phyloP scores from a whole-genome alignment of 1,139 yeast genomes.

The Candida labiduridarum region DNA sequence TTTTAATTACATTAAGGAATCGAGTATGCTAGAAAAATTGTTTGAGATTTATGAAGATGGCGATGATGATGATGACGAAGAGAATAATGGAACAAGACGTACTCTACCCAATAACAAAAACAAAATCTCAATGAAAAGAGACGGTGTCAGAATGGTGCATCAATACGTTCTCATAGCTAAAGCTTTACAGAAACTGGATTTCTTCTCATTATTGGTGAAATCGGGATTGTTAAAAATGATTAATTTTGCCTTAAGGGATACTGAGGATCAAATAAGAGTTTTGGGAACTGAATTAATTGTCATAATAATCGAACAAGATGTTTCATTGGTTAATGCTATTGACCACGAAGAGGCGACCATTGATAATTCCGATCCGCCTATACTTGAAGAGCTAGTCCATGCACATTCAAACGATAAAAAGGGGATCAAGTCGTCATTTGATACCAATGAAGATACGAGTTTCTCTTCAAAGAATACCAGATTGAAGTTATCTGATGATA shows the following conservation, averaged over 20 bases:
- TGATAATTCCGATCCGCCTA: conserved; percentile 39
- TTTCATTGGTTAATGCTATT: conserved; percentile 56
- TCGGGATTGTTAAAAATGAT: conserved; percentile 73
- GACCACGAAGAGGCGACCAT: conserved; percentile 34
- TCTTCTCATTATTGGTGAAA: conserved; percentile 65
- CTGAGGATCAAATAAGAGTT: conserved; percentile 54
- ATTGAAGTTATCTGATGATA: conserved; percentile 52
- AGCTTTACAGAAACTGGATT: conserved; percentile 64
- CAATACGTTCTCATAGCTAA: conserved; percentile 81
- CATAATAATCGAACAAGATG: conserved; percentile 83
- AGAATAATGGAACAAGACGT: not conserved
- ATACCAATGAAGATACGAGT: conserved; percentile 14
- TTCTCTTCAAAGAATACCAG: conserved; percentile 25
- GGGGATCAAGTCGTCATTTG: not conserved
- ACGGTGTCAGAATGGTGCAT: conserved; percentile 78
- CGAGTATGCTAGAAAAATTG: conserved; percentile 51
- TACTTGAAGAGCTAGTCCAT: conserved; percentile 7
- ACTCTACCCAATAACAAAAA: conserved; percentile 19
- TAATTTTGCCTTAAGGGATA: conserved; percentile 66
- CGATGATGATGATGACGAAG: conserved; percentile 11
- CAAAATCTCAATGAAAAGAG: conserved; percentile 39
- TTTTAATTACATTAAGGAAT: conserved; percentile 63
- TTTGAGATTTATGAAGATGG: conserved; percentile 52
- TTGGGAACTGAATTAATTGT: conserved; percentile 83
- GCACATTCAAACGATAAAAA: not conserved